Evolutionary conservation across 2,329 filamentous ascomycete genomes (phyloP), one percentile per base, ranked within the genome.

Genomic region (Setomelanomma holmii): DNA sequence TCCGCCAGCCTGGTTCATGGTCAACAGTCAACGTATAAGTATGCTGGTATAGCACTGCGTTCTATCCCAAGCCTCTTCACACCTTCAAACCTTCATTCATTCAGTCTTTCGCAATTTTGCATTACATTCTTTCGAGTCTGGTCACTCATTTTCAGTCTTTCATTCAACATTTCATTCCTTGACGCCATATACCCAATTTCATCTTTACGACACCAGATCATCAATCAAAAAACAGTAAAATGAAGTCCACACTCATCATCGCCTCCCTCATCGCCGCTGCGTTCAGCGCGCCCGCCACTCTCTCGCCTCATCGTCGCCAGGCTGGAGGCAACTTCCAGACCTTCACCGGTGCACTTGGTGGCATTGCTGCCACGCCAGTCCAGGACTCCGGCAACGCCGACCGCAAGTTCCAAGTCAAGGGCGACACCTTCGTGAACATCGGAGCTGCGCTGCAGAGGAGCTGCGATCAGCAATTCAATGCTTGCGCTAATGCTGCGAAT

Each of bases 391-490:
- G 81, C 38, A 74, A 83, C 23, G 63, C 76, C 78, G 76, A 85
- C 78, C 33, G 68, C 7, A 68, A 68, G 1, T 73, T 72, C 40
- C 39, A 51, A n/a, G 70, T 73, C 44, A 66, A 64, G 33, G 68
- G 66, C 10, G 67, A 60, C 23, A 71, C 67, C 5, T 88, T 89
- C 66, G 80, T 81, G 34, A 82, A 82, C 67, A 69, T 82, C 59
- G 74, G 68, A 3, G 82, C 80, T 11, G 86, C 86, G 17, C 73
- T 82, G 34, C 81, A 86, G 72, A 79, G 86, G 40, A 81, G 84
- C 30, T 89, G 86, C 67, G 80, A 85, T 55, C 81, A 86, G 52
- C 84, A 88, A 75, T 82, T 85, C 75, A 88, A 87, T 63, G 73
- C 69, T 3, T 89, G 86, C 64, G 76, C 82, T 11, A 75, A 85